Percentiles rank a stretch among this genome's conserved stretches.
These are phyloP conservation scores for Aspergillus panamensis DNA, from an alignment of 495 filamentous ascomycete genomes.

Conservation along the genomic window DNA sequence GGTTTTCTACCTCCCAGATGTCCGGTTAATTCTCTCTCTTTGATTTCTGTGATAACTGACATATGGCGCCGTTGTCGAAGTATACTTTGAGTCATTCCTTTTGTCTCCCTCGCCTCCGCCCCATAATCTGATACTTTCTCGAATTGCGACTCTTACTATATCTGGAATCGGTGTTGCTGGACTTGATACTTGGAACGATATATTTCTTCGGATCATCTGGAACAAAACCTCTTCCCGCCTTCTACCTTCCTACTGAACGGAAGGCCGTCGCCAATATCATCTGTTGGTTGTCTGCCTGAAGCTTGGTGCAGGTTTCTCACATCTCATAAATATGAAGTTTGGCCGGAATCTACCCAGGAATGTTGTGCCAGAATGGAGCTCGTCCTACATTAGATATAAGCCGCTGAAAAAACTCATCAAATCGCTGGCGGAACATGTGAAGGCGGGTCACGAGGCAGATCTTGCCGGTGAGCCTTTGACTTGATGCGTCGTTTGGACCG, in stretches of 20 bases:
- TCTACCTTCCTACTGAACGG: neutral
- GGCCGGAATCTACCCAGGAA: conserved; percentile 81
- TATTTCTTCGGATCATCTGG: neutral
- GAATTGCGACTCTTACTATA: conserved; percentile 2
- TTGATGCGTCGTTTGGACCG: conserved; percentile 9
- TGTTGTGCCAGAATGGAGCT: conserved; percentile 94
- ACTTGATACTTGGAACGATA: neutral
- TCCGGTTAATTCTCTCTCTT: conserved; percentile 1
- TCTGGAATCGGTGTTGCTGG: neutral
- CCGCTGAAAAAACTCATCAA: conserved; percentile 93
- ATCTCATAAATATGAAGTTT: conserved; percentile 65
- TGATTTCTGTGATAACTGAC: conserved; percentile 17
- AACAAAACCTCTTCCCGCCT: neutral
- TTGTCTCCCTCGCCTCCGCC: conserved; percentile 9
- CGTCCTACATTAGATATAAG: conserved; percentile 94
- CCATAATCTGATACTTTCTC: conserved; percentile 6
- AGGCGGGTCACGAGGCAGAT: conserved; percentile 70
- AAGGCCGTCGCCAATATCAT: neutral
- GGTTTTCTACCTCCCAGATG: conserved; percentile 14
- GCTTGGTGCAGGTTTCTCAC: neutral
- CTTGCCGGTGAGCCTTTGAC: conserved; percentile 59
- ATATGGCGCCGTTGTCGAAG: conserved; percentile 22
- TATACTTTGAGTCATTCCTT: conserved; percentile 14
- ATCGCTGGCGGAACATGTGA: conserved; percentile 57
- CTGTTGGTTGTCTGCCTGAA: neutral